Base-by-base conservation (phyloP, 805 yeast species). In the Saturnispora bothae region DNA sequence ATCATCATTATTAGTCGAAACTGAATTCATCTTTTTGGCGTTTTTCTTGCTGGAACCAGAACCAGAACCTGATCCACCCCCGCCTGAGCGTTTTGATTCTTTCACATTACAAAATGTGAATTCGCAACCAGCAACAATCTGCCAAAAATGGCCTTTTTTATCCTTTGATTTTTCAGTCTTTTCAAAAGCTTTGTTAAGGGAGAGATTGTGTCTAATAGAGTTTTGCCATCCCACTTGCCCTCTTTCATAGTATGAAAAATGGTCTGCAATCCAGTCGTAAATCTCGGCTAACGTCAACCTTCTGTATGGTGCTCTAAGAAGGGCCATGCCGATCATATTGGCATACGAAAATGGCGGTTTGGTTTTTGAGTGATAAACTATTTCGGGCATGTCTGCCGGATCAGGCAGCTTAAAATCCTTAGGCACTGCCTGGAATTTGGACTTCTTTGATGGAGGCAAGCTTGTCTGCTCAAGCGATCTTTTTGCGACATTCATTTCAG, bases 261-360 rank as follows among this genome's bases (percentile, higher is more conserved):
- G 81, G 32, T 76, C 76, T 7, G 92, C 76, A 31, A 89, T 92
- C 98, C 98, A 89, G 49, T 66, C 69, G 63, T 89, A 89, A 30
- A 89, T 92, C 52, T 85, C 95, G 0, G 92, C 71, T 38, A 82
- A 60, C 3, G 94, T 82, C 29, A 86, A 66, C 45, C 78, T 78
- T 33, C 80, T 69, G 13, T 65, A 69, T 1, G 78, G 77, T n/a
- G 94, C 76, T 43, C 92, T 73, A 46, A 89, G 63, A 34, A 89
- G 83, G 2, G 97, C 89, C 80, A 89, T 78, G 2, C 95, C 96
- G 45, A 89, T 89, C 43, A 89, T 68, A 37, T 86, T 79, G 3
- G 98, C 98, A 54, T 89, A 89, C 5, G 96, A 84, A 57, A 78
- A 88, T 1, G 95, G 95, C 2, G 98, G 98, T 57, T 92, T 89